phyloP scores from a whole-genome alignment of 305 asterid genomes.

The Fraxinus platypoda region DNA sequence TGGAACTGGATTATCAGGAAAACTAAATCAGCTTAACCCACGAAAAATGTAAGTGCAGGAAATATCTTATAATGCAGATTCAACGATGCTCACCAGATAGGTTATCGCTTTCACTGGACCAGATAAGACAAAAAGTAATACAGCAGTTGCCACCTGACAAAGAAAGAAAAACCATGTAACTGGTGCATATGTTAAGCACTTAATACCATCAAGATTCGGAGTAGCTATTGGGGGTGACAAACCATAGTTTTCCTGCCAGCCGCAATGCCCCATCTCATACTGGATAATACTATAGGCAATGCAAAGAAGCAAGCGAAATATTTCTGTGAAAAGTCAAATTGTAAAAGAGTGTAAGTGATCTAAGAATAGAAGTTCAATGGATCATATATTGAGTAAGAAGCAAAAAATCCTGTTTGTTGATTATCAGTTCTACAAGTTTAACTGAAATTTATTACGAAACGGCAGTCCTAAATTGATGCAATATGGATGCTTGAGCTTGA shows the following conservation, averaged over 20 bases:
- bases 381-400: background rate
- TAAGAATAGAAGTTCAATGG: background rate
- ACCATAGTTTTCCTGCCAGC: conserved; percentile 99
- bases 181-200: background rate
- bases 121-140: conserved; percentile 76
- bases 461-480: background rate
- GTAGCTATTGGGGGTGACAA: conserved; percentile 5
- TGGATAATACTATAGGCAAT: conserved; percentile 86
- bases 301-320: conserved; percentile 91
- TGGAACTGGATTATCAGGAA: conserved; percentile 4
- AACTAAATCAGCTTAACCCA: background rate
- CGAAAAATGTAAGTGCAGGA: background rate
- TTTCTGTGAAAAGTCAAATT: conserved; percentile 51
- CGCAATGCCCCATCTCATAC: conserved; percentile 89
- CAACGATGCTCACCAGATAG: conserved; percentile 62
- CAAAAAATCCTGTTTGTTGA: background rate
- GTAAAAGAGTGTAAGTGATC: background rate
- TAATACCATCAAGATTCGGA: background rate
- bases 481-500: background rate
- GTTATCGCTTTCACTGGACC: conserved; percentile 96
- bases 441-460: background rate
- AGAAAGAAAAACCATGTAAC: conserved; percentile 20
- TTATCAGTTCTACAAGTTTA: background rate
- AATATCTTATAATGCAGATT: background rate
- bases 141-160: conserved; percentile 75